Evolutionary conservation across 2,329 filamentous ascomycete species (phyloP).

Genomic region (Neodidymelliopsis sp.): DNA sequence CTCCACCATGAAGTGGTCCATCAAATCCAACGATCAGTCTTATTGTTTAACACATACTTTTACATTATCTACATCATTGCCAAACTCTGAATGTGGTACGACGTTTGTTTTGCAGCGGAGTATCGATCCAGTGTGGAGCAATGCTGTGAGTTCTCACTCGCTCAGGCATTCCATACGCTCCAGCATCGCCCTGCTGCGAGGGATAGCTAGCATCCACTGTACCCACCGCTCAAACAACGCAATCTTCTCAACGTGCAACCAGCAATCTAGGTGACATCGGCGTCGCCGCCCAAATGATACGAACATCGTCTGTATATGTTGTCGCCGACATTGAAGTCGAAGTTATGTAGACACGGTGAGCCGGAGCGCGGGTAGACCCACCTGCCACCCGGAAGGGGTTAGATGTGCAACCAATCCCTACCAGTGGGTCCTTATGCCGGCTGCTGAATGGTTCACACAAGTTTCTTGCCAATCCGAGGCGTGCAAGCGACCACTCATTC

Average conservation of each 20-base stretch:
- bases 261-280: constrained; percentile 9
- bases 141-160: not conserved
- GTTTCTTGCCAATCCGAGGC: constrained; percentile 25
- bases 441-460: constrained; percentile 25
- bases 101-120: not conserved
- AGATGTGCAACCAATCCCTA: constrained; percentile 20
- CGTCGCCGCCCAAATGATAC: constrained; percentile 1
- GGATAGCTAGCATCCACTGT: constrained; percentile 11
- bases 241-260: constrained; percentile 22
- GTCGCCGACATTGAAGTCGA: constrained; percentile 17
- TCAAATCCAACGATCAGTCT: no score
- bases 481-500: constrained; percentile 22
- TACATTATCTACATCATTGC: no score
- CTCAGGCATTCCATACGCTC: constrained; percentile 15
- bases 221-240: constrained; percentile 8
- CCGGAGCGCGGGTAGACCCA: constrained; percentile 25
- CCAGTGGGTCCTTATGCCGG: constrained; percentile 16
- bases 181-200: constrained; percentile 12
- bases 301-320: constrained; percentile 1
- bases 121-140: not conserved
- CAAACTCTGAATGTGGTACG: no score
- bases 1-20: no score
- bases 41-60: no score
- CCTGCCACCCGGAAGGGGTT: constrained; percentile 22
- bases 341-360: constrained; percentile 32